Conservation (phyloP, 2,329 filamentous ascomycete species). For the Chaetoscypha palmicola region DNA sequence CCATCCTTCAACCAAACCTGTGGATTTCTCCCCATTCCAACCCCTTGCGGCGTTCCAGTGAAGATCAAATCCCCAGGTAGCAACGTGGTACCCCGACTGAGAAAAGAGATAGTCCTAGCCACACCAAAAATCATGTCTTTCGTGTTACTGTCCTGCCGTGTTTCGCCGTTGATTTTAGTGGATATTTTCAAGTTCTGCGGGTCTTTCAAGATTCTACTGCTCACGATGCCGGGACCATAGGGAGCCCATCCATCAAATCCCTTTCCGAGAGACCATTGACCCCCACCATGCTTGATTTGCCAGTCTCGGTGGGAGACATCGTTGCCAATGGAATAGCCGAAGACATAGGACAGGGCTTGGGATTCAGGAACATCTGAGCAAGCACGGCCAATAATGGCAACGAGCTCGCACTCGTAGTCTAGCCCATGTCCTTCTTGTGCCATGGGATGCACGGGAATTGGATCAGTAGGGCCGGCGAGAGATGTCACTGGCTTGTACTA, state of each 20-base stretch:
- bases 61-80: conserved; percentile 60
- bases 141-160: conserved; percentile 50
- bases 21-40: conserved; percentile 62
- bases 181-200: conserved; percentile 50
- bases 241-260: conserved; percentile 72
- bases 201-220: conserved; percentile 45
- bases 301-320: conserved; percentile 76
- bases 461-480: conserved; percentile 55
- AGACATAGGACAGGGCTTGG: conserved; percentile 61
- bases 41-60: conserved; percentile 62
- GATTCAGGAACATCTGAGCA: conserved; percentile 58
- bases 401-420: conserved; percentile 77
- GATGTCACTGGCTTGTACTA: conserved; percentile 63
- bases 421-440: conserved; percentile 60
- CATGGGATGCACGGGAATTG: conserved; percentile 57
- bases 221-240: conserved; percentile 65
- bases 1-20: conserved; percentile 63
- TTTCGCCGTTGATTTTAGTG: conserved; percentile 53
- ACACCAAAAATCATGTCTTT: conserved; percentile 58
- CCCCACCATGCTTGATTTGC: conserved; percentile 60
- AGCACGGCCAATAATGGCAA: conserved; percentile 63
- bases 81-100: conserved; percentile 56
- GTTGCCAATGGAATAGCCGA: conserved; percentile 70
- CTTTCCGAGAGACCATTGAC: conserved; percentile 67
- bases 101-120: conserved; percentile 49